Percentiles rank a stretch among this genome's conserved stretches.
Conservation (phyloP, 345 rosid genomes). For the Litchi chinensis region DNA sequence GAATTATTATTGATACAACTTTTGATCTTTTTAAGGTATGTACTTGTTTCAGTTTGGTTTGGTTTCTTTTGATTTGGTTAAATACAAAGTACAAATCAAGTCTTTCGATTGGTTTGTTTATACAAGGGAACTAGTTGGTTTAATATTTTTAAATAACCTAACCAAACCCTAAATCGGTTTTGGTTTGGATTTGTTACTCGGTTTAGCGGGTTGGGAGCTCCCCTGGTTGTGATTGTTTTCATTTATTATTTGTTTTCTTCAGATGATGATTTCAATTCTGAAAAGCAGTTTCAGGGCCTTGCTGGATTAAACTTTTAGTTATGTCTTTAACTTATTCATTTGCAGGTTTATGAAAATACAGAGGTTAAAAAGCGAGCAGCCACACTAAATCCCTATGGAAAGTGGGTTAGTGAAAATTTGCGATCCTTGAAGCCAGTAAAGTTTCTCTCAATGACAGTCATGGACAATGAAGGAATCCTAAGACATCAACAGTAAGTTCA, state of each 20-base stretch:
- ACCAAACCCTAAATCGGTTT: no score
- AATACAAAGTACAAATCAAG: no score
- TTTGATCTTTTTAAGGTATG: no score
- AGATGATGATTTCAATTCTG: conserved; percentile 1
- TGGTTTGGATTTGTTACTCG: no score
- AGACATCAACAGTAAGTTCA: conserved; percentile 84
- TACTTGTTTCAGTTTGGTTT: no score
- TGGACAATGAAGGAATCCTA: conserved; percentile 82
- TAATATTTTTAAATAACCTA: no score
- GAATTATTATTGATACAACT: no score
- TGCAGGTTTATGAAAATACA: conserved; percentile 92
- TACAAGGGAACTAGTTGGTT: no score
- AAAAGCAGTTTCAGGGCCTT: conserved; percentile 9
- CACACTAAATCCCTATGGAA: conserved; percentile 77
- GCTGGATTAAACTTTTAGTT: conserved; percentile 6
- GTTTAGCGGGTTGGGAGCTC: background rate
- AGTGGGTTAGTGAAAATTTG: conserved; percentile 80
- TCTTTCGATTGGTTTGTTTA: no score
- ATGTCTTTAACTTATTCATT: conserved; percentile 15
- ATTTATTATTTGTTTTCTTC: background rate
- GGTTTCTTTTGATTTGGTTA: no score
- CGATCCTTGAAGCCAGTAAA: conserved; percentile 70
- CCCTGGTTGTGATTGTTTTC: background rate
- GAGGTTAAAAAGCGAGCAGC: conserved; percentile 91
- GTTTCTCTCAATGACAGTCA: conserved; percentile 59